Evolutionary conservation across 495 filamentous ascomycete species (phyloP), one percentile per base, ranked within the genome.

Genomic region (Chlorociboria aeruginascens): DNA sequence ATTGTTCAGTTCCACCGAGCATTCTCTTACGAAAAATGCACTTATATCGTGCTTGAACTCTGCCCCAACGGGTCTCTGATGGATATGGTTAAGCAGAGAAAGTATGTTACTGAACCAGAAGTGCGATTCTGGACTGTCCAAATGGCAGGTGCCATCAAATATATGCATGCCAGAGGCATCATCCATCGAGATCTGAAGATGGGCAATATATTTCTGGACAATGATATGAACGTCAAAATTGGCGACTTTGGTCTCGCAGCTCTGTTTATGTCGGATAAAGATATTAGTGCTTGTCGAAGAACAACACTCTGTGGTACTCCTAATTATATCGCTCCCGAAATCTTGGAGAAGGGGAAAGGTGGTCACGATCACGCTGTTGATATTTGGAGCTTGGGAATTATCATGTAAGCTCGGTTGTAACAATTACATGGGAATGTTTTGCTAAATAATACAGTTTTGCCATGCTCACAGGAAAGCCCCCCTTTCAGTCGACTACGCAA

Each of bases 241-340:
- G 93, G 93, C 3, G 93, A 99, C 61, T 99, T 97, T 66, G 93
- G 93, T 3, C 69, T 99, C 37, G 93, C 93, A n/a, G 93, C 93
- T 2, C 69, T 97, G 56, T 73, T 95, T 25, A 71, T 96, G 17
- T 87, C 87, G 1, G 82, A 86, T 47, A 86, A 79, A 59, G 89
- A 95, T 51, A 83, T 85, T 65, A 78, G 81, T 54, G 68, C 72
- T 48, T 77, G 71, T 61, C 74, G 83, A 57, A 79, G 94, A 56
- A 93, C 81, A 33, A 99, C 93, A 0, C 71, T 99, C 40, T 99
- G 93, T 54, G 93, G 93, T 30, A 97, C 93, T 10, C 93, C 93
- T 1, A 97, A 97, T 62, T 99, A 99, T 64, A 94, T 99, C 62
- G 93, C 93, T 0, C 93, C 93, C 2, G 93, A 99, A 62, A 89